Evolutionary conservation across 2,329 filamentous ascomycete species (phyloP), one percentile per base, ranked within the genome.

Genomic region (Trichoderma sp.): DNA sequence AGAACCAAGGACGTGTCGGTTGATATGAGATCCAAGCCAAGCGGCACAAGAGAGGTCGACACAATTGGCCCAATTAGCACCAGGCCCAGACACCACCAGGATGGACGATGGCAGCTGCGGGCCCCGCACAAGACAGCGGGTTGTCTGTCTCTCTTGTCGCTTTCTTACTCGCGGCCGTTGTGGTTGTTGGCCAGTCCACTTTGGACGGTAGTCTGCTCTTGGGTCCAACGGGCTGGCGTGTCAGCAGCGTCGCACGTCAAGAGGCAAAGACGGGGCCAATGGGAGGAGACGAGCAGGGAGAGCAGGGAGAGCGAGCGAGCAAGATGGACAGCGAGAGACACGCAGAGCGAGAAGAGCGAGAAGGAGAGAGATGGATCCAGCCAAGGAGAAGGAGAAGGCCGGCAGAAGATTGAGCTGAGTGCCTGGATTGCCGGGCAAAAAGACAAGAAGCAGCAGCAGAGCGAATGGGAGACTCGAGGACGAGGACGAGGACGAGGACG

Each of bases 131-230:
- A 55, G 70, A 69, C 69, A 59, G 66, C 46, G 59, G 52, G 69
- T 39, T 39, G 37, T 39, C 39, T 74, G 73, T 74, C 71, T 74
- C 69, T 73, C 64, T 70, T 70, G 68, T 69, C 65, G 71, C 64
- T 65, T 71, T 73, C 51, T 70, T 71, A 72, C 73, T 73, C 72
- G 72, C 68, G 60, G 71, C 66, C 59, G 69, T 46, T 70, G 16
- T 54, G 55, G 59, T 51, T 70, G 66, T 64, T 70, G 68, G 68
- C 51, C 68, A 63, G 68, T 56, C 68, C 56, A 68, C 68, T 64
- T 54, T 51, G 30, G 46, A 55, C 61, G 60, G 61, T 66, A 66
- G 54, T 63, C 58, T 66, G 43, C 43, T 26, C 59, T 70, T 61
- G 69, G 59, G 52, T 21, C 59, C 66, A 68, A 68, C 64, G 49